phyloP scores from a whole-genome alignment of 129 eudicot species.

The Lactuca sativa region DNA sequence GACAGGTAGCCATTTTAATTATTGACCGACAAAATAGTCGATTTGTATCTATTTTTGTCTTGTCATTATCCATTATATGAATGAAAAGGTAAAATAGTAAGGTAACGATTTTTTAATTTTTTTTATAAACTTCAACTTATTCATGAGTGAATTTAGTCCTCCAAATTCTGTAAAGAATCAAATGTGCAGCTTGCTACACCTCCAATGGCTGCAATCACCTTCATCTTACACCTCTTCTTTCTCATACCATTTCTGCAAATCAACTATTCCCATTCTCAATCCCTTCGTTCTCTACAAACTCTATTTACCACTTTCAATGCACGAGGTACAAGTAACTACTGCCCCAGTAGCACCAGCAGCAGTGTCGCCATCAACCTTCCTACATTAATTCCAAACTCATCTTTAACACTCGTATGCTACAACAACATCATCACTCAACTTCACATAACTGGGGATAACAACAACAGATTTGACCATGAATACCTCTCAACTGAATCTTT shows the following conservation, averaged over 20 bases:
- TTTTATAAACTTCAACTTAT: conserved; percentile 1
- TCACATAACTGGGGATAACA: conserved; percentile 26
- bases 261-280: conserved; percentile 26
- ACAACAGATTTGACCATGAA: conserved; percentile 24
- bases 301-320: conserved; percentile 33
- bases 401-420: conserved; percentile 34
- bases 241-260: conserved; percentile 23
- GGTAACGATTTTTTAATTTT: background rate
- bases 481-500: conserved; percentile 14
- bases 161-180: conserved; percentile 22
- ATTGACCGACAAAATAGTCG: background rate
- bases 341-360: conserved; percentile 25
- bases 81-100: background rate
- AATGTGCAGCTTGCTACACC: conserved; percentile 27
- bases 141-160: conserved; percentile 21
- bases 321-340: conserved; percentile 33
- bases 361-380: conserved; percentile 34
- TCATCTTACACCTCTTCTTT: conserved; percentile 30
- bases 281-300: conserved; percentile 22
- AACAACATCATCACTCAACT: conserved; percentile 41
- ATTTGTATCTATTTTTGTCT: background rate
- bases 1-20: background rate
- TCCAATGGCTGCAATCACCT: conserved; percentile 24
- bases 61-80: too few relatives aligned
- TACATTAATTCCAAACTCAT: conserved; percentile 29